Conservation (phyloP, 306 rosid genomes). For the Cajanus cajan region DNA sequence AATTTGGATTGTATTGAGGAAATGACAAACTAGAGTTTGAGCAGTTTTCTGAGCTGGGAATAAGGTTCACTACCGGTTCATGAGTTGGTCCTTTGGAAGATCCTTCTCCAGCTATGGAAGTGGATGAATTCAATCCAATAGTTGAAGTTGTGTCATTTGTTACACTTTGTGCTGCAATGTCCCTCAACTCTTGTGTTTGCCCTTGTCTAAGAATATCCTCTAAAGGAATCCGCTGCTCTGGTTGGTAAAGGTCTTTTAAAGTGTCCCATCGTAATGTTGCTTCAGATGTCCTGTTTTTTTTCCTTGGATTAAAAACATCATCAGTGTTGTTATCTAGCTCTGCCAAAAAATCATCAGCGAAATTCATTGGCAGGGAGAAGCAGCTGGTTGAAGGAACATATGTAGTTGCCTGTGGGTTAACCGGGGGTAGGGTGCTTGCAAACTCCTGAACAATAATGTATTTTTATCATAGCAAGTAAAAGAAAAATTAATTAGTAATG, state of each 20-base stretch:
- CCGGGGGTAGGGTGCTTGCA: not conserved
- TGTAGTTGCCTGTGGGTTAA: not conserved
- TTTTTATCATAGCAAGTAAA: not conserved
- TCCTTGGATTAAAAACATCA: not conserved
- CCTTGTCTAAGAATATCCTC: not conserved
- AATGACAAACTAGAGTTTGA: too few species aligned
- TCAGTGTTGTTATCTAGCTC: not conserved
- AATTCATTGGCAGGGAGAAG: not conserved
- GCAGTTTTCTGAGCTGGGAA: too few species aligned
- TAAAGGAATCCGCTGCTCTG: not conserved
- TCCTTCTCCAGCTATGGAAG: not conserved
- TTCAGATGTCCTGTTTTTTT: too few species aligned
- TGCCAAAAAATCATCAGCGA: too few species aligned
- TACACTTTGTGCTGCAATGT: not conserved
- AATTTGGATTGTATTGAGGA: too few species aligned
- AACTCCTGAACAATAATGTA: not conserved
- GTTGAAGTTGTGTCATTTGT: not conserved
- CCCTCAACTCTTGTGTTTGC: too few species aligned
- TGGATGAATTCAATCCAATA: not conserved
- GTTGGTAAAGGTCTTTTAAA: not conserved
- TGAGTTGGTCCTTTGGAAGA: not conserved
- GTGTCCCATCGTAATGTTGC: not conserved
- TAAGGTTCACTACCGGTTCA: not conserved
- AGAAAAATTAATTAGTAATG: not conserved
- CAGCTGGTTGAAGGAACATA: not conserved